Evolutionary conservation across 345 rosid genomes (phyloP).

Genomic region (Streptanthus diversifolius): DNA sequence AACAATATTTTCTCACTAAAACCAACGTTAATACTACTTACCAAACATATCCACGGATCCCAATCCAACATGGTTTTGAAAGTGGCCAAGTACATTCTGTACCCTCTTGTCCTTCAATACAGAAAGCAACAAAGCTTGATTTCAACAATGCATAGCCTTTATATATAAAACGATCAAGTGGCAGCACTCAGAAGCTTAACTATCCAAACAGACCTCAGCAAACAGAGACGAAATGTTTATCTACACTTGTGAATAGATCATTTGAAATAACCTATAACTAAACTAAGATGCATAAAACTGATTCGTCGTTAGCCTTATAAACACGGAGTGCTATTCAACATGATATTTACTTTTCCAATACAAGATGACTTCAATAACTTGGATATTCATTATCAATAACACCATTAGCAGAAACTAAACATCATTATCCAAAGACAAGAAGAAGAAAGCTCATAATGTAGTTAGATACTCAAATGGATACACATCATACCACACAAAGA

Average conservation of each 20-base stretch:
- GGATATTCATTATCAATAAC: too few species aligned
- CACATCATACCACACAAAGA: not conserved
- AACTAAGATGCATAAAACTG: not conserved
- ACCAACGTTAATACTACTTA: conserved; percentile 38
- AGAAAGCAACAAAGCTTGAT: conserved; percentile 21
- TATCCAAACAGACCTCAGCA: not conserved
- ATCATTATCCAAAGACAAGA: not conserved
- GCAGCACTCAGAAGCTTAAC: not conserved
- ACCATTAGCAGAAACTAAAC: not conserved
- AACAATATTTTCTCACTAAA: not conserved
- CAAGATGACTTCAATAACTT: not conserved
- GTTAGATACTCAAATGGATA: not conserved
- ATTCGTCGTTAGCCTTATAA: not conserved
- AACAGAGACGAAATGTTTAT: not conserved
- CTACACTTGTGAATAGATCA: not conserved
- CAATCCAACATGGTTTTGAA: conserved; percentile 51
- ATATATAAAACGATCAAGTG: not conserved
- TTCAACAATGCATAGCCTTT: conserved; percentile 1
- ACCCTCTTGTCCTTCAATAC: conserved; percentile 67
- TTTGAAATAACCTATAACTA: not conserved
- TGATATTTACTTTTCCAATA: not conserved
- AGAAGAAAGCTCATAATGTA: not conserved
- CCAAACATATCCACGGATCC: conserved; percentile 46
- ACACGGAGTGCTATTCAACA: not conserved
- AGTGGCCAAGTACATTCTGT: conserved; percentile 61